A percentile compares a stretch with the other conserved stretches of the same genome.
These are phyloP conservation scores for Mycena vitilis DNA, from an alignment of 768 basidiomycete genomes.

Conservation along the genomic window DNA sequence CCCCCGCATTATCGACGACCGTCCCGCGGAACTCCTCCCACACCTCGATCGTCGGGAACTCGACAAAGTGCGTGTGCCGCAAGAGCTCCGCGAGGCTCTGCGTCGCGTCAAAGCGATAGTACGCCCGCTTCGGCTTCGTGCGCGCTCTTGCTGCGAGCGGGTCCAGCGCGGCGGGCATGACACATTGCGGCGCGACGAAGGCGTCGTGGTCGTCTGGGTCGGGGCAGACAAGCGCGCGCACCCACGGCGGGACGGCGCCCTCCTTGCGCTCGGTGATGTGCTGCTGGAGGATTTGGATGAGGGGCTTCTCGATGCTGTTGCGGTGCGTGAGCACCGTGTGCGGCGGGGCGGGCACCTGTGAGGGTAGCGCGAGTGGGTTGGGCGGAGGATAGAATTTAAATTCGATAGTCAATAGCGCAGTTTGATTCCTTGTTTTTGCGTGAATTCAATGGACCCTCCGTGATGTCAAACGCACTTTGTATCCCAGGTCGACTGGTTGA, in stretches of 20 bases:
- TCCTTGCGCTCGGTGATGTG: conserved; percentile 62
- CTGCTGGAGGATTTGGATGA: conserved; percentile 62
- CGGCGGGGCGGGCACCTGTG: conserved; percentile 48
- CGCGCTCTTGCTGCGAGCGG: conserved; percentile 39
- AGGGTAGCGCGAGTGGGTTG: conserved; percentile 55
- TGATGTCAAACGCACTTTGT: conserved; percentile 66
- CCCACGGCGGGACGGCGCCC: conserved; percentile 63
- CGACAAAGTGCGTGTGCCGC: conserved; percentile 75
- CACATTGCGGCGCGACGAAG: conserved; percentile 68
- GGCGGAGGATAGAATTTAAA: conserved; percentile 71
- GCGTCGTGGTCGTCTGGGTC: conserved; percentile 67
- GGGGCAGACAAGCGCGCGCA: conserved; percentile 61
- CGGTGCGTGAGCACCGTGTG: conserved; percentile 73
- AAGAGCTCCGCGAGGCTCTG: conserved; percentile 61
- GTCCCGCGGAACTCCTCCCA: conserved; percentile 76
- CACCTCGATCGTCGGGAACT: conserved; percentile 87
- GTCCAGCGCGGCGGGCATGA: conserved; percentile 62
- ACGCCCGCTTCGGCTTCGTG: conserved; percentile 44
- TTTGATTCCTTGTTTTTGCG: conserved; percentile 64
- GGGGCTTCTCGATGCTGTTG: conserved; percentile 61
- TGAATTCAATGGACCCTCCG: conserved; percentile 9
- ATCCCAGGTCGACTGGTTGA: conserved; percentile 89
- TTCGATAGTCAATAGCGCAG: conserved; percentile 77
- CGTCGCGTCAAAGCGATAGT: conserved; percentile 68
- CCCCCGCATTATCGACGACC: conserved; percentile 67